Conservation (phyloP, 176 grass and related monocot species). For the Cenchrus americanus region DNA sequence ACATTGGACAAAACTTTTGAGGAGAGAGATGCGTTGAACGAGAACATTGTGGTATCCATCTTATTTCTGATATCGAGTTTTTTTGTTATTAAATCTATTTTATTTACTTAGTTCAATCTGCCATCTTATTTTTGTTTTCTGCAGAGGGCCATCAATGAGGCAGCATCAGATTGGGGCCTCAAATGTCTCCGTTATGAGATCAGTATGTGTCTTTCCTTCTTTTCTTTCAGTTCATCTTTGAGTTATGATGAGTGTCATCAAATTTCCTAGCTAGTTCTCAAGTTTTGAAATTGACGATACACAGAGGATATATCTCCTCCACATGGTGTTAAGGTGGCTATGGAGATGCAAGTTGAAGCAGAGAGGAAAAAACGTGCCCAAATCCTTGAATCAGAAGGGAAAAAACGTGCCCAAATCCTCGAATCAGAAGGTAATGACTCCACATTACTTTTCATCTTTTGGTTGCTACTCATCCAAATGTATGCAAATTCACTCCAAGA, state of each 20-base stretch:
- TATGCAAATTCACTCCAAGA: conserved; percentile 20
- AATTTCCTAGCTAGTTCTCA: background rate
- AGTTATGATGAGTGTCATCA: background rate
- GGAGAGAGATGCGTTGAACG: conserved; percentile 80
- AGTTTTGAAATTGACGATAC: conserved; percentile 13
- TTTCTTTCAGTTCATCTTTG: background rate
- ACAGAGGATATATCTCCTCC: conserved; percentile 84
- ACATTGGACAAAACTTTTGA: conserved; percentile 92
- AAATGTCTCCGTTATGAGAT: conserved; percentile 97
- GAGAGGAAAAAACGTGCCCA: conserved; percentile 90
- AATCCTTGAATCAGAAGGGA: conserved; percentile 83
- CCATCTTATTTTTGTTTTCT: background rate
- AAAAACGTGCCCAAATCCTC: conserved; percentile 89
- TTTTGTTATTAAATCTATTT: too few relatives aligned
- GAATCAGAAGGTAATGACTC: conserved; percentile 77
- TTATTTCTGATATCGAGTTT: background rate
- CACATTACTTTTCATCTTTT: too few relatives aligned
- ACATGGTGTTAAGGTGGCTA: conserved; percentile 77
- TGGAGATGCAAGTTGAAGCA: conserved; percentile 99
- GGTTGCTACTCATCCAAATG: too few relatives aligned
- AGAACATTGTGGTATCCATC: conserved; percentile 75
- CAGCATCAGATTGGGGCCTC: conserved; percentile 80
- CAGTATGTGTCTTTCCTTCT: conserved; percentile 49
- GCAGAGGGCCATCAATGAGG: conserved; percentile 93
- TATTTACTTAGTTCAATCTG: too few relatives aligned